These are phyloP conservation scores for Leccinellum luteum DNA, from an alignment of 768 basidiomycete species.

Conservation along the genomic window DNA sequence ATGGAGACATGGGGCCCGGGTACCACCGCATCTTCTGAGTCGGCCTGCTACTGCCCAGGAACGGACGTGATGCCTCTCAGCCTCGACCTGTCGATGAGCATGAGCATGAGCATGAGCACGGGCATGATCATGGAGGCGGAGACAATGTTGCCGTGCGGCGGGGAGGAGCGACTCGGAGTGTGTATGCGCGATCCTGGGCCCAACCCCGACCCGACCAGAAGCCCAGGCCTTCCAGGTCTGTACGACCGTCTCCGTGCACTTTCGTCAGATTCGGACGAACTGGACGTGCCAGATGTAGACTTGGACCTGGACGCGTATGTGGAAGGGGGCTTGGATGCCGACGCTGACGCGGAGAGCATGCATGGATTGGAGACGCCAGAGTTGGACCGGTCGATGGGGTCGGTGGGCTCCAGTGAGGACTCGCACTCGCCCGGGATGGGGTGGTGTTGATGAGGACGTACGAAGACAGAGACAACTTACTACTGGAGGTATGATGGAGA, in stretches of 20 bases:
- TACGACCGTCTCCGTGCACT: neutral
- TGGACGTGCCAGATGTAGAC: neutral
- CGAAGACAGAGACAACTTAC: neutral
- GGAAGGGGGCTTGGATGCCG: neutral
- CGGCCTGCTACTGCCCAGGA: neutral
- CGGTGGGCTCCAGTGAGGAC: neutral
- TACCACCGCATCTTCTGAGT: neutral
- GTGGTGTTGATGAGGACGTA: neutral
- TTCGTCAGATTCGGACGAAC: neutral
- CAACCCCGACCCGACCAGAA: neutral
- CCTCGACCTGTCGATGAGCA: neutral
- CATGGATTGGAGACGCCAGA: neutral
- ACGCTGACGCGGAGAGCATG: neutral
- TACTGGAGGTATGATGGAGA: neutral
- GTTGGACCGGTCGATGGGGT: neutral
- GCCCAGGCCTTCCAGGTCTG: neutral
- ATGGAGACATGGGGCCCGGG: neutral
- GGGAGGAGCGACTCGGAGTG: neutral
- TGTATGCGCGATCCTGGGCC: neutral
- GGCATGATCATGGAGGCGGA: neutral
- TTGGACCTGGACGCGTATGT: neutral
- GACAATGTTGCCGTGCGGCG: neutral
- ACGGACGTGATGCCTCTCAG: neutral
- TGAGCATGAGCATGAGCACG: neutral
- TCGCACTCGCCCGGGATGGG: neutral